A percentile compares a stretch with the other conserved stretches of the same genome.
Conservation (phyloP, 1,139 yeast genomes). For the Yamadazyma jaroonii region DNA sequence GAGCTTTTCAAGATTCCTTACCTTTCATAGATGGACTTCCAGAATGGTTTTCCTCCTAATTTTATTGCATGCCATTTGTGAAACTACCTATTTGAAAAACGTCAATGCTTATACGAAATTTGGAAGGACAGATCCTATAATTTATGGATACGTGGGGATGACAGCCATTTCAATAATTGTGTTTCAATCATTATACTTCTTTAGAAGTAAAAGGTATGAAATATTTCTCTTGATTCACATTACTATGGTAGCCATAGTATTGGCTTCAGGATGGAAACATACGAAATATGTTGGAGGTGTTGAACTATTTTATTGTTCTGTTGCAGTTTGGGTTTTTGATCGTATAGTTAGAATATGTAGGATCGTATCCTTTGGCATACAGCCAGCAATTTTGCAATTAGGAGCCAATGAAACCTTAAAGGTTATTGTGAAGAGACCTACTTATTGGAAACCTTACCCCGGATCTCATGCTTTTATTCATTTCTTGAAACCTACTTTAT, state of each 20-base stretch:
- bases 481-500: constrained; percentile 42
- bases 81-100: constrained; percentile 28
- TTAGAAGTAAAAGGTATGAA: constrained; percentile 43
- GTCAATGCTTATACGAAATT: constrained; percentile 32
- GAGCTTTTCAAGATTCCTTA: constrained; percentile 25
- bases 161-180: constrained; percentile 19
- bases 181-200: constrained; percentile 22
- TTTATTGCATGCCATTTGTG: constrained; percentile 34
- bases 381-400: constrained; percentile 30
- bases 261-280: constrained; percentile 37
- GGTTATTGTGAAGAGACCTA: constrained; percentile 34
- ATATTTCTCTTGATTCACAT: constrained; percentile 37
- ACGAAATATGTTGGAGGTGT: constrained; percentile 32
- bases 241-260: constrained; percentile 30
- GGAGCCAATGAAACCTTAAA: constrained; percentile 33
- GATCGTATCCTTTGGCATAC: constrained; percentile 30
- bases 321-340: constrained; percentile 41
- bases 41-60: constrained; percentile 21
- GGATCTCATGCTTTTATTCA: constrained; percentile 50
- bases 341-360: constrained; percentile 30
- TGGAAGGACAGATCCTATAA: constrained; percentile 48
- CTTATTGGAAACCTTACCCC: constrained; percentile 35
- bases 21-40: constrained; percentile 31
- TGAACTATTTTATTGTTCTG: constrained; percentile 32
- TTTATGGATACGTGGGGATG: constrained; percentile 24